Conservation (phyloP, 768 basidiomycete species). For the Hortiboletus flavorubellus region DNA sequence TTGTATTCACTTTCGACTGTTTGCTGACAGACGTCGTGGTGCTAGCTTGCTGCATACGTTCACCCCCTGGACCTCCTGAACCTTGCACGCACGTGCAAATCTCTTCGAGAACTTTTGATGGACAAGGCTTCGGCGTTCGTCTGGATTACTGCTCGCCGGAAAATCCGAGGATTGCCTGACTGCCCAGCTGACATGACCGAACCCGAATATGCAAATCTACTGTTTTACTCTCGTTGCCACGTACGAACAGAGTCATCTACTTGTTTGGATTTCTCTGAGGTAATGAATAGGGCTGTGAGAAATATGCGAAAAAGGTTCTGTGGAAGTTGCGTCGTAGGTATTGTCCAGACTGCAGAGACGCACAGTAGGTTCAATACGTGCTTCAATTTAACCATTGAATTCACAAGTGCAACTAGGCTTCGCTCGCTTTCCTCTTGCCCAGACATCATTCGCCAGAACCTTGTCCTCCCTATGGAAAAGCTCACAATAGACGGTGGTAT, state of each 20-base stretch:
- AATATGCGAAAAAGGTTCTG: background rate
- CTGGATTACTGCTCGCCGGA: conserved; percentile 26
- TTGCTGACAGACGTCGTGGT: too few species aligned
- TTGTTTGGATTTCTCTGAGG: background rate
- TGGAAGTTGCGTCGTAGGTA: conserved; percentile 12
- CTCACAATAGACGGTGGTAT: background rate
- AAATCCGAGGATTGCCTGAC: conserved; percentile 35
- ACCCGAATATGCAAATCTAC: conserved; percentile 42
- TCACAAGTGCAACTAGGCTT: background rate
- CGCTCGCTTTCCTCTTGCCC: background rate
- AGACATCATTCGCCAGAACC: background rate
- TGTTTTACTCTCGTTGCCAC: conserved; percentile 28
- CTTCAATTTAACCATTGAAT: too few species aligned
- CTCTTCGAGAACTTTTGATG: conserved; percentile 27
- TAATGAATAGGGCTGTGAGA: conserved; percentile 5
- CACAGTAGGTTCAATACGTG: background rate
- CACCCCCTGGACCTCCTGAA: conserved; percentile 1
- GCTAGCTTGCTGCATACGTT: background rate
- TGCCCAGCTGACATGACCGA: conserved; percentile 26
- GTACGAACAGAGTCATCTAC: background rate
- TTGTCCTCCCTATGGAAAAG: background rate
- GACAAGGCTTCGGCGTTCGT: conserved; percentile 25
- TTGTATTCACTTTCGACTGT: too few species aligned
- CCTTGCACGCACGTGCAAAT: conserved; percentile 4
- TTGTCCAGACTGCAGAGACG: conserved; percentile 1